phyloP scores from a whole-genome alignment of 495 filamentous ascomycete genomes.

The Xylaria cubensis region DNA sequence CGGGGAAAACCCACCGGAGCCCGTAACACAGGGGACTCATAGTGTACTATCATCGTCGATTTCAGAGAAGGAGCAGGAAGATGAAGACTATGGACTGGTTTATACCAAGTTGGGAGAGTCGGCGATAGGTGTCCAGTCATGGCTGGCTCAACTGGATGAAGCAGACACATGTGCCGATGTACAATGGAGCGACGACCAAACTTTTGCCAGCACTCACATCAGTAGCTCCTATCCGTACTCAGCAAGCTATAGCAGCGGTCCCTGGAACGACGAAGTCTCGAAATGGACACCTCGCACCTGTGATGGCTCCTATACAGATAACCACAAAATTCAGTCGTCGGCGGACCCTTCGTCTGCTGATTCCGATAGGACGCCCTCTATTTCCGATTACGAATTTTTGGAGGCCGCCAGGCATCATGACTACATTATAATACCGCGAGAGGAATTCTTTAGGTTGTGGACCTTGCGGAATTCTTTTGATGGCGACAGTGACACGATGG shows the following conservation, averaged over 20 bases:
- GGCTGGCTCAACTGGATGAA: background rate
- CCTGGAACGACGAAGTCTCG: background rate
- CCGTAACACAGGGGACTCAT: background rate
- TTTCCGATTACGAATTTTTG: no score
- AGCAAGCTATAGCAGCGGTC: background rate
- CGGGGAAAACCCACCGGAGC: background rate
- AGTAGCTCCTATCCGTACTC: background rate
- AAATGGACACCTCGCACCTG: background rate
- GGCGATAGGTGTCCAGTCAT: background rate
- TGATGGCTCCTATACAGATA: background rate
- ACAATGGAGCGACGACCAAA: background rate
- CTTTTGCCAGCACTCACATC: background rate
- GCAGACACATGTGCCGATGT: background rate
- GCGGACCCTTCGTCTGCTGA: background rate
- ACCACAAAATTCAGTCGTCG: no score
- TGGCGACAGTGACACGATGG: background rate
- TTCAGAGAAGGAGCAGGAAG: background rate
- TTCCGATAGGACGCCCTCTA: background rate
- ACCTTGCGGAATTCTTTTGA: background rate
- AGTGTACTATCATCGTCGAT: background rate
- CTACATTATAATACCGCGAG: background rate
- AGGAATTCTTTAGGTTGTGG: background rate
- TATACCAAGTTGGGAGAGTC: background rate
- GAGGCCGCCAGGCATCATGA: no score
- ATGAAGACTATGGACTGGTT: background rate